Base-by-base conservation (phyloP, 371 early-diverging fungal genomes). In the Lichtheimia hyalospora region DNA sequence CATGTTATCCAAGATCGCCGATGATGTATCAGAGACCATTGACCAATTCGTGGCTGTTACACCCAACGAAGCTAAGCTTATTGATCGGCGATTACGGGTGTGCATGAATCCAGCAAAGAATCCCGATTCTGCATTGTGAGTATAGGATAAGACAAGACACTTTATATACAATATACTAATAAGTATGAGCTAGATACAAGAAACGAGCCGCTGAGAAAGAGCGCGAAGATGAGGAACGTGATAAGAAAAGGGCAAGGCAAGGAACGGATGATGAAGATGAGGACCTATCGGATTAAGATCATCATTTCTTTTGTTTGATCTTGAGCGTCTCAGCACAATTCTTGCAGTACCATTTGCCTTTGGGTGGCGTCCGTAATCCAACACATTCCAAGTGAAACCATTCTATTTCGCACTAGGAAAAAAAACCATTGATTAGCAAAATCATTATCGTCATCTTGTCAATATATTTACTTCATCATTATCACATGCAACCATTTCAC, bases 401-500 rank as follows among this genome's bases (percentile, higher is more conserved):
- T 73, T 95, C 93, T 53, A 90, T 88, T 41, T 89, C 89, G 66
- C 96, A 97, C 87, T 90, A 69, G 48, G 24, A 7, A 52, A 43
- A 52, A 21, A 43, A 52, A 21, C 7, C 14, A 58, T 18, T 44
- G 13, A 14, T 56, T 62, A 41, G 40, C 21, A 25, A 15, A 13
- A 49, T 58, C 58, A 2, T 41, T 23, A 25, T 60, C n/a, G n/a
- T n/a, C 13, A 23, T 0, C 27, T 34, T 48, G 23, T 8, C 40
- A 15, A 28, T 14, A 10, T 50, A 67, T 81, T 68, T 84, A 92
- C 93, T 60, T 93, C 92, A 27, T 83, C 86, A 63, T 94, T 92
- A 69, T 97, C 98, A 67, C 98, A 97, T 8, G 92, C 98, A 53
- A 98, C 90, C 98, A 98, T 98, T 63, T 96, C 94, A 18, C 98